Percentiles rank a stretch among this genome's conserved stretches.
phyloP scores from a whole-genome alignment of 2,329 filamentous ascomycete species.

The Cladosporium sp. region DNA sequence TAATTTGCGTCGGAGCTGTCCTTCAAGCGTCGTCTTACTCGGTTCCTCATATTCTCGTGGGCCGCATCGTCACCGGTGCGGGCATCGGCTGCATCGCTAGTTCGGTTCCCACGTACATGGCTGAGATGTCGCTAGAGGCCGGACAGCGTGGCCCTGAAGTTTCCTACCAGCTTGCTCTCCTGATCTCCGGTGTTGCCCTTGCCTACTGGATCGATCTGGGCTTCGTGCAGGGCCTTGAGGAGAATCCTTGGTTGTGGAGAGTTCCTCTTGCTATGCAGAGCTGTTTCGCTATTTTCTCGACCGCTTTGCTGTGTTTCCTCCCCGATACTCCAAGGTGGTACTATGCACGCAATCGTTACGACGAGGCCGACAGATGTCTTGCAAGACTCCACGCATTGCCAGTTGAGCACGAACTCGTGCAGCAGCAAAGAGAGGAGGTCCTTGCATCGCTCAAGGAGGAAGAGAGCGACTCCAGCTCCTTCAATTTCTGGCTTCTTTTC shows the following conservation, averaged over 20 bases:
- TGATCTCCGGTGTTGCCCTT: conserved; percentile 23
- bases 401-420: conserved; percentile 17
- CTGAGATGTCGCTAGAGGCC: conserved; percentile 25
- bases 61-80: conserved; percentile 23
- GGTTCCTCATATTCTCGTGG: conserved; percentile 27
- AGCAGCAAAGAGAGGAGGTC: conserved; percentile 23
- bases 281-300: conserved; percentile 28
- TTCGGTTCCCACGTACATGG: conserved; percentile 28
- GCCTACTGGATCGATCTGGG: conserved; percentile 27
- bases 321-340: conserved; percentile 32
- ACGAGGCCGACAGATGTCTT: conserved; percentile 14
- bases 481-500: conserved; percentile 24
- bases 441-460: conserved; percentile 25
- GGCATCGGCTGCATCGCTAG: conserved; percentile 26
- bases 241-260: conserved; percentile 26
- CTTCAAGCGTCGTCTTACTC: conserved; percentile 27
- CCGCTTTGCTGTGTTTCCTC: conserved; percentile 20
- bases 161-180: conserved; percentile 19
- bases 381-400: conserved; percentile 16
- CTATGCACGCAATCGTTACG: conserved; percentile 20
- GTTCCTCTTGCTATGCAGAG: conserved; percentile 30
- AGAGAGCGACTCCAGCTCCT: conserved; percentile 22
- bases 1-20: conserved; percentile 25
- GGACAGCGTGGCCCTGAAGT: conserved; percentile 26
- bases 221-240: conserved; percentile 22